Evolutionary conservation across 139 green algal species (phyloP), one percentile per base, ranked within the genome.

Genomic region (Coelastrella sp.): DNA sequence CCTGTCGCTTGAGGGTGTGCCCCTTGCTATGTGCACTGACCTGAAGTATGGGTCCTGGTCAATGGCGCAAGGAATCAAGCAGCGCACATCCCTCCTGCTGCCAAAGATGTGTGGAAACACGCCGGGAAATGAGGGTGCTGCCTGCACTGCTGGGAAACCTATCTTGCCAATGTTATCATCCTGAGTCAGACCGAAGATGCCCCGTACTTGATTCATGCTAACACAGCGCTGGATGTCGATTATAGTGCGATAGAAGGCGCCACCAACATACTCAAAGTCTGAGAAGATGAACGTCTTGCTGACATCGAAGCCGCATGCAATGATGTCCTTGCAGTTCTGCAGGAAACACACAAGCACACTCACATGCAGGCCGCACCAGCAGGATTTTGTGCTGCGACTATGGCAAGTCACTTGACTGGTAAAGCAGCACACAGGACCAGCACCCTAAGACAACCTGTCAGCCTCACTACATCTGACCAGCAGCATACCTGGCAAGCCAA

Each of bases 261-360:
- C 97, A 61, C 97, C 96, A 68, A 99, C 93, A 90, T 98, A 99
- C 81, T 99, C 97, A 92, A 98, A 99, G 93, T 99, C 98, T 1
- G 90, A 96, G 94, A 99, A 99, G 85, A 99, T 99, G 94, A 99
- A 99, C 7, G 98, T 99, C 81, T 95, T 96, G 20, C 93, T 83
- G 10, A 96, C 78, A 90, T 99, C 97, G 92, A 99, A 99, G 25
- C 98, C 98, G 92, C 97, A 99, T 15, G 98, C 98, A 78, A 99
- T 99, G 94, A 99, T 99, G 94, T 99, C 98, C 93, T 99, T 99
- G 85, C 93, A 94, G 91, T 99, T 99, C 91, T 96, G 93, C 70
- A 91, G 63, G 20, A 6, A 12, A 61, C 6, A 49, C n/a, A 70
- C 63, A 70, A 70, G 15, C 63, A 70, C 63, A 70, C 12, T 14